Evolutionary conservation across 2,329 filamentous ascomycete genomes (phyloP), one percentile per base, ranked within the genome.

Genomic region (Verticillium isaacii): DNA sequence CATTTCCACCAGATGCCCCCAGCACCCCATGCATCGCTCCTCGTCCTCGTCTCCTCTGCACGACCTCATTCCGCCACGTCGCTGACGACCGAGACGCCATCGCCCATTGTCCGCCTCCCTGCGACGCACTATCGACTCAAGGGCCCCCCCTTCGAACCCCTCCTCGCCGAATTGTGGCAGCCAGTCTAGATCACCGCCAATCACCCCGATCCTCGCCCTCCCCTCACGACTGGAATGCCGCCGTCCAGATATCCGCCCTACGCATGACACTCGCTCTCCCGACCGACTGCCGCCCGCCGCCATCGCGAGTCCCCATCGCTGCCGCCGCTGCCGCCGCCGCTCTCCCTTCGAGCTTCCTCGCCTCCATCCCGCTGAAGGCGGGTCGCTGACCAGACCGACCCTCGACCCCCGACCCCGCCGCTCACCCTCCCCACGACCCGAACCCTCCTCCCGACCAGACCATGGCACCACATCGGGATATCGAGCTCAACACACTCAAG

Each of bases 401-500:
- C 29, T 29, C 29, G 29, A 29, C 29, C 29, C 29, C 29, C 29
- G 29, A 29, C 29, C 29, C 29, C 29, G 29, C 29, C 29, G 29
- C 29, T 29, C 29, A 29, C 29, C 29, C 29, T 29, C 29, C 29
- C 4, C 29, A 29, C 29, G 29, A 50, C 45, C n/a, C 19, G n/a
- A 50, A 50, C n/a, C 19, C 45, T n/a, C 23, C 45, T 50, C 45
- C 19, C 45, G n/a, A 23, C 45, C 8, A 29, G 34, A 58, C 25
- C 25, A 80, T 77, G 76, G 76, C 78, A 54, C 71, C 72, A 52
- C 70, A 73, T 41, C 71, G 71, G 62, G 77, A 80, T 68, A 77
- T 85, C 68, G 82, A 85, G 70, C 78, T 89, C 70, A 85, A 83
- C 68, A 82, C 82, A 56, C 80, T 85, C 70, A 82, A 83, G 65